Percentiles rank a stretch among this genome's conserved stretches.
Conservation (phyloP, 2,329 filamentous ascomycete genomes). For the Colletotrichum costaricense region DNA sequence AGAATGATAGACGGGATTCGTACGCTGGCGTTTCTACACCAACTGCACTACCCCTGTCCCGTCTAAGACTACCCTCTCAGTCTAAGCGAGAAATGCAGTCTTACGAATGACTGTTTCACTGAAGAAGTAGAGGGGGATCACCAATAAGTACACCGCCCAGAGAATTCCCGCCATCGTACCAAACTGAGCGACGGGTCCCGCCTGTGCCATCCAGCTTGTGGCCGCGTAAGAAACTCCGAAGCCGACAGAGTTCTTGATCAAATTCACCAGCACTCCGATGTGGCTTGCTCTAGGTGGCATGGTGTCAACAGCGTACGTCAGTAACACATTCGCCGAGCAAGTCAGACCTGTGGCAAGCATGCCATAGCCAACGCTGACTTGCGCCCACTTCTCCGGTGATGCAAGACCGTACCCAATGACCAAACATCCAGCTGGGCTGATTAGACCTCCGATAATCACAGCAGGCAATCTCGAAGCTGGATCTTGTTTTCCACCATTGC, state of each 20-base stretch:
- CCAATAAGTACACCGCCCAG: conserved; percentile 29
- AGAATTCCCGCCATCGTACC: conserved; percentile 37
- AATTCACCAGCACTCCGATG: conserved; percentile 37
- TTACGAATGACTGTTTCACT: conserved; percentile 16
- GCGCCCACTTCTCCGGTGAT: conserved; percentile 32
- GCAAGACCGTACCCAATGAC: conserved; percentile 33
- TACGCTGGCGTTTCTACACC: too few species aligned
- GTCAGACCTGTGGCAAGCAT: conserved; percentile 38
- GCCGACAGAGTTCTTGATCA: conserved; percentile 36
- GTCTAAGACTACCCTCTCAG: not conserved
- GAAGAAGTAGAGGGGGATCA: conserved; percentile 28
- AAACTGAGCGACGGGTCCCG: conserved; percentile 33
- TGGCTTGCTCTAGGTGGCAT: conserved; percentile 31
- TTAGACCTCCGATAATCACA: conserved; percentile 30
- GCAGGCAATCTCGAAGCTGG: conserved; percentile 33
- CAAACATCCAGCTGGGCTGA: conserved; percentile 36
- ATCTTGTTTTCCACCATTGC: conserved; percentile 12
- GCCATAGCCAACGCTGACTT: conserved; percentile 34
- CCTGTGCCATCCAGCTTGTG: conserved; percentile 29
- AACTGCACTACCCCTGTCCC: not conserved
- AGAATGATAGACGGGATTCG: not conserved
- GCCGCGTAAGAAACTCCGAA: conserved; percentile 36
- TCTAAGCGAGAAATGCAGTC: not conserved
- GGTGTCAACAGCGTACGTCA: conserved; percentile 38
- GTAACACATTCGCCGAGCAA: conserved; percentile 37